Percentiles rank a stretch among this genome's conserved stretches.
These are phyloP conservation scores for Cordyceps cateniannulata DNA, from an alignment of 2,329 filamentous ascomycete species.

Conservation along the genomic window DNA sequence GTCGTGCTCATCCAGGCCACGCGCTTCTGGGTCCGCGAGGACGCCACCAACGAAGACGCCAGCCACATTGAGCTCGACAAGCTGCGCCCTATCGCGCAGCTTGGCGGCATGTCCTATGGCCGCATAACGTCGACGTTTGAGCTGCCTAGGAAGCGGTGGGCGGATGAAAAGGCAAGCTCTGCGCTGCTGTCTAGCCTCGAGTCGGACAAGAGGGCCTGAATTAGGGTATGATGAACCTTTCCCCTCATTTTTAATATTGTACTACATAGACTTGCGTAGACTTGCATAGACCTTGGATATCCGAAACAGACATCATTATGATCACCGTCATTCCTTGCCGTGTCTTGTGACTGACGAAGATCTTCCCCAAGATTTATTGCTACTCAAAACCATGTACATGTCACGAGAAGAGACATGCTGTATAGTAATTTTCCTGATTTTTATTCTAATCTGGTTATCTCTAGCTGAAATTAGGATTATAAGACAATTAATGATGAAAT, in stretches of 20 bases:
- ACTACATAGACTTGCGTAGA: neutral
- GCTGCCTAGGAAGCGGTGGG: slow-evolving; percentile 20
- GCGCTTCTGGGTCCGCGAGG: slow-evolving; percentile 25
- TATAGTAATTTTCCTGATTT: neutral
- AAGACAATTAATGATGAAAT: neutral
- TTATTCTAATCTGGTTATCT: neutral
- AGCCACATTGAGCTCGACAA: slow-evolving; percentile 20
- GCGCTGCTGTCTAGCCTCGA: slow-evolving; percentile 15
- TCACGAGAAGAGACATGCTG: neutral
- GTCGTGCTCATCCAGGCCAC: slow-evolving; percentile 23
- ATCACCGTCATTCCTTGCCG: neutral
- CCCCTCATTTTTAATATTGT: neutral
- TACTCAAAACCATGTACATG: neutral
- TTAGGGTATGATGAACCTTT: neutral
- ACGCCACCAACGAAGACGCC: slow-evolving; percentile 19
- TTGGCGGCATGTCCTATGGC: slow-evolving; percentile 22
- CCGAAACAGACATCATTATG: neutral
- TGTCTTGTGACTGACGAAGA: neutral
- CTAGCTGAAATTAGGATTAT: neutral
- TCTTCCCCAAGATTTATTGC: neutral
- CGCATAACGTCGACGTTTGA: slow-evolving; percentile 21
- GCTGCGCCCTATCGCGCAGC: slow-evolving; percentile 19
- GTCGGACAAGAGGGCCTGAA: neutral
- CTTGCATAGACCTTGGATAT: neutral
- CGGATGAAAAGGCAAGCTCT: slow-evolving; percentile 17